Evolutionary conservation across 208 protist species (phyloP).

Genomic region (Crithidia acanthocephali): DNA sequence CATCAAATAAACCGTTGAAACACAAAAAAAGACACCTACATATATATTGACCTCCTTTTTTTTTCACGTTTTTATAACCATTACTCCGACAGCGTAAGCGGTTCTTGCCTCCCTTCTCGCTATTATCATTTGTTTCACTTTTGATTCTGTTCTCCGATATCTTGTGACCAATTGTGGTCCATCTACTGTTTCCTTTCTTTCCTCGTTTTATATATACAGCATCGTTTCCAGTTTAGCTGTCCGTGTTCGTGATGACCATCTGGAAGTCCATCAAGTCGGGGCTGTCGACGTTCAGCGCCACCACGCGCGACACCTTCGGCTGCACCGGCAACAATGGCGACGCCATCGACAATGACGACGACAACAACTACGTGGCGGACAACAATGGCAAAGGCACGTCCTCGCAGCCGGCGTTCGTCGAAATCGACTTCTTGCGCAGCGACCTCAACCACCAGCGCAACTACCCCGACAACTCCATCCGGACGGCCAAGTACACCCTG

Average conservation of each 20-base stretch:
- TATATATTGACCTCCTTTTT: too few species aligned
- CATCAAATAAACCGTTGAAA: too few species aligned
- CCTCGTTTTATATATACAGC: constrained; percentile 3
- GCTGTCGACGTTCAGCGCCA: constrained; percentile 7
- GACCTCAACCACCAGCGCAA: constrained; percentile 51
- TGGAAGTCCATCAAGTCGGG: constrained; percentile 1
- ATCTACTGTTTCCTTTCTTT: background rate
- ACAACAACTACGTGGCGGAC: constrained; percentile 20
- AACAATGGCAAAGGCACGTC: constrained; percentile 13
- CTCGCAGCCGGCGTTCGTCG: constrained; percentile 35
- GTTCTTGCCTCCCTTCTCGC: too few species aligned
- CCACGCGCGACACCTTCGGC: constrained; percentile 17
- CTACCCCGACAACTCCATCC: constrained; percentile 68
- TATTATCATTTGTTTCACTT: too few species aligned
- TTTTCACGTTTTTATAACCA: too few species aligned
- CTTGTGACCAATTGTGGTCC: background rate
- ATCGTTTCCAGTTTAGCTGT: too few species aligned
- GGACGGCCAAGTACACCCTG: constrained; percentile 75
- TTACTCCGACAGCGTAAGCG: too few species aligned
- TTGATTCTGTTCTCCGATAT: too few species aligned
- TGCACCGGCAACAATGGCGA: constrained; percentile 13
- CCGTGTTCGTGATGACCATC: background rate
- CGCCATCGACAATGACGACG: constrained; percentile 29
- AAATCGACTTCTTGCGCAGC: constrained; percentile 56
- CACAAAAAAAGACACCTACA: too few species aligned